Evolutionary conservation across 129 eudicot species (phyloP).

Genomic region (Daucus carota): DH1_v3.0 NC_030386.2:37336501-37337000

Average conservation of each 20-base stretch:
- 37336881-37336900: slow-evolving; percentile 73
- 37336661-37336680: neutral
- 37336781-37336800: neutral
- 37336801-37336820: neutral
- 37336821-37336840: neutral
- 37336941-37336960: slow-evolving; percentile 84
- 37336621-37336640: neutral
- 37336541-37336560: too few relatives aligned
- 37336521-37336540: neutral
- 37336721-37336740: too few relatives aligned
- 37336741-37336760: too few relatives aligned
- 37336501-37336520: too few relatives aligned
- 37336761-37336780: too few relatives aligned
- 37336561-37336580: neutral
- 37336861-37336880: slow-evolving; percentile 17
- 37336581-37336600: neutral
- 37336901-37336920: slow-evolving; percentile 77
- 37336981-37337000: slow-evolving; percentile 95
- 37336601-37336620: neutral
- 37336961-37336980: slow-evolving; percentile 86
- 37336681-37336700: neutral
- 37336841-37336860: neutral
- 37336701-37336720: too few relatives aligned
- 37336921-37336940: slow-evolving; percentile 68
- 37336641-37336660: neutral